Conservation (phyloP, 2,329 filamentous ascomycete species). For the Didymella segeticola region DNA sequence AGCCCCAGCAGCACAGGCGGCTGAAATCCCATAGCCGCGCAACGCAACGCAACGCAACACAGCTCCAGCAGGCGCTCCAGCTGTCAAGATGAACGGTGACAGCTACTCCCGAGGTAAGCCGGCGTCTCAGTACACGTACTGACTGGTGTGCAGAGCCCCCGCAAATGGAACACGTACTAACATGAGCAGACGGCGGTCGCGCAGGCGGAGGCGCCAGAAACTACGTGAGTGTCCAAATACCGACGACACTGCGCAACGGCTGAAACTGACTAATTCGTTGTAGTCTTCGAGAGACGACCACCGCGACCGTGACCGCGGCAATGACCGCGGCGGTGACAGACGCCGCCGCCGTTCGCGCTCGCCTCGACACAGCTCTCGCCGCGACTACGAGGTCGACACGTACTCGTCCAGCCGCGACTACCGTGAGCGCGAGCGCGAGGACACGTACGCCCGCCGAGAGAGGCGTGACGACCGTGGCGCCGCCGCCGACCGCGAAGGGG, state of each 20-base stretch:
- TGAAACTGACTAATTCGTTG: conserved; percentile 30
- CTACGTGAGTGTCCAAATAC: conserved; percentile 44
- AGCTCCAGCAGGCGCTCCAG: conserved; percentile 21
- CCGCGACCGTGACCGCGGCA: conserved; percentile 30
- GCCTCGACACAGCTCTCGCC: conserved; percentile 71
- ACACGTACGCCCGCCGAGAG: conserved; percentile 78
- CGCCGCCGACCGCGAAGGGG: conserved; percentile 51
- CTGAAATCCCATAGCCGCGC: conserved; percentile 3
- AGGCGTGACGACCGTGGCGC: conserved; percentile 59
- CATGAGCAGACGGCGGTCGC: conserved; percentile 47
- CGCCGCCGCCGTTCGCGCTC: conserved; percentile 82
- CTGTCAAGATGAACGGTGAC: conserved; percentile 79
- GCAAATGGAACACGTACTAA: conserved; percentile 34
- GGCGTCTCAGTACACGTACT: conserved; percentile 43
- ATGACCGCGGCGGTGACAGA: conserved; percentile 46
- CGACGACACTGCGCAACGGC: too few species aligned
- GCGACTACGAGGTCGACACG: conserved; percentile 78
- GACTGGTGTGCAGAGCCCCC: conserved; percentile 44
- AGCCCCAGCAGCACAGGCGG: conserved; percentile 11
- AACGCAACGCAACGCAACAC: conserved; percentile 7
- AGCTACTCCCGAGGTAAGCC: conserved; percentile 77
- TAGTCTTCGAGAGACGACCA: conserved; percentile 44
- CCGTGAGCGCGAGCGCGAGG: conserved; percentile 90
- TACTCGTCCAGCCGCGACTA: conserved; percentile 95
- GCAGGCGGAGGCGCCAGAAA: conserved; percentile 44